Evolutionary conservation across 306 rosid species (phyloP), one percentile per base, ranked within the genome.

Genomic region (Lupinus albus): DNA sequence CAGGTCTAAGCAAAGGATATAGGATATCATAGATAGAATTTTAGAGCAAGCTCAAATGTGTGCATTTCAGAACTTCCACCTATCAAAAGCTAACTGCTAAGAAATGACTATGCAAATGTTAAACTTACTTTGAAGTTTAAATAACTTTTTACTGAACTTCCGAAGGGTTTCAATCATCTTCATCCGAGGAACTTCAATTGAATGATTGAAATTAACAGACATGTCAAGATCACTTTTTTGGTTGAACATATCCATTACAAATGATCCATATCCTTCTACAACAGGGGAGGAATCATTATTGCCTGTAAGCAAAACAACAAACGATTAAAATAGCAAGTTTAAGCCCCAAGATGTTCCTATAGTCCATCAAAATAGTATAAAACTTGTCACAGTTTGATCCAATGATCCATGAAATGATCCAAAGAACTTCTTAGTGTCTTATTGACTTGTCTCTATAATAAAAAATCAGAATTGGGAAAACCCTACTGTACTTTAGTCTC

Each of bases 241-340:
- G 6, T 59, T 58, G 70, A 82, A 79, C 44, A 82, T 78, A 68
- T 82, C 83, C 86, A 82, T 82, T 15, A 82, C 71, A 68, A 78
- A 82, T 55, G 86, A 82, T 51, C 86, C 86, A 75, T 67, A 82
- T 39, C 38, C 83, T 72, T 82, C 71, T 71, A 82, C 81, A 54
- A 78, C 81, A 16, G 83, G 83, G 45, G 68, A 10, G 35, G 7
- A 53, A 9, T 4, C 13, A 56, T 41, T 4, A 3, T 68, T 62
- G 32, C 77, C 86, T 79, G 75, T 71, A 75, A 68, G 64, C 42
- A 71, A 74, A 39, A 49, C 15, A 17, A 64, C 18, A 59, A 39
- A 48, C 3, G 3, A 17, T 68, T 58, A 73, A 55, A 77, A n/a
- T n/a, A 41, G 46, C 2, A 41, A 41, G 13, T 41, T 4, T 3